These are phyloP conservation scores for Pterocarpus macrocarpus DNA, from an alignment of 306 rosid genomes.

Conservation along the genomic window DNA sequence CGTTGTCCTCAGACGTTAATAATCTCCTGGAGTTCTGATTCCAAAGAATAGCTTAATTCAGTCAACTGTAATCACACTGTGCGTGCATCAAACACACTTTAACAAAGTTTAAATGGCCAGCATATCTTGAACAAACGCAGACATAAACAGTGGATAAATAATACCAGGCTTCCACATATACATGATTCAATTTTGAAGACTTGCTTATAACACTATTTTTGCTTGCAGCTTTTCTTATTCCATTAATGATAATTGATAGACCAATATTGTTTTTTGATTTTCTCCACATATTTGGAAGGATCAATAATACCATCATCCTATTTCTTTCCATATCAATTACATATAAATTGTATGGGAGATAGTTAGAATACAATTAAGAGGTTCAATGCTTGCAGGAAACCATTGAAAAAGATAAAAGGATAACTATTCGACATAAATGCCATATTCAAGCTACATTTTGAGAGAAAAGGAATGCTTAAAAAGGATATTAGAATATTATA, in stretches of 20 bases:
- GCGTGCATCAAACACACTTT: neutral
- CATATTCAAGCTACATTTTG: neutral
- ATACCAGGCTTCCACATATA: conserved; percentile 3
- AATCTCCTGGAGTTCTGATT: conserved; percentile 64
- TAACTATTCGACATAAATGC: neutral
- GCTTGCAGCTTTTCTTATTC: neutral
- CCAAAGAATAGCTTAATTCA: conserved; percentile 48
- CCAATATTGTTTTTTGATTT: neutral
- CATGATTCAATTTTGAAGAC: neutral
- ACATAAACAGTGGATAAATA: conserved; percentile 24
- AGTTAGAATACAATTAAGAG: neutral
- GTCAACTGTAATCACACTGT: conserved; percentile 28
- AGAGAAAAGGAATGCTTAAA: neutral
- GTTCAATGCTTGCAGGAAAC: neutral
- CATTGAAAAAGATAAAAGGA: neutral
- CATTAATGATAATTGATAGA: neutral
- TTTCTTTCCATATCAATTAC: neutral
- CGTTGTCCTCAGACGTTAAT: conserved; percentile 52
- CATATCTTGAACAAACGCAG: conserved; percentile 35
- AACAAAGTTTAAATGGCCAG: conserved; percentile 26
- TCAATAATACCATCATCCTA: neutral
- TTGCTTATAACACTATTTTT: neutral
- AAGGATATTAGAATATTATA: neutral
- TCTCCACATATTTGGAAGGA: neutral
- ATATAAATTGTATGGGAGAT: neutral